Conservation (phyloP, 495 filamentous ascomycete species). For the Hypoxylon subgilvum region DNA sequence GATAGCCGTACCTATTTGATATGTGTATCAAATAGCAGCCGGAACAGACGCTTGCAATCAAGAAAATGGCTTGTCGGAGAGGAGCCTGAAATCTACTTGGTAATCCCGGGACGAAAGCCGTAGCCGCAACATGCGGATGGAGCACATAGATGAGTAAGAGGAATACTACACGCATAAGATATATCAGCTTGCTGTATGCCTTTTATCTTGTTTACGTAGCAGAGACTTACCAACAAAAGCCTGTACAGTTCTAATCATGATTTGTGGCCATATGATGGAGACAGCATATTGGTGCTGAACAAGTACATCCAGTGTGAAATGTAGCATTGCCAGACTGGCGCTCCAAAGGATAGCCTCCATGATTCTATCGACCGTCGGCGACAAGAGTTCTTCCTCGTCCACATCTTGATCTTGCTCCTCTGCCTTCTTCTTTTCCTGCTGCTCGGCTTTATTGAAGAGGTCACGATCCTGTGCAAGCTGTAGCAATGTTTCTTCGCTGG, state of each 20-base stretch:
- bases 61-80: constrained; percentile 67
- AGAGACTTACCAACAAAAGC: constrained; percentile 56
- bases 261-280: constrained; percentile 63
- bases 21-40: constrained; percentile 82
- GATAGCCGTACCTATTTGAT: constrained; percentile 78
- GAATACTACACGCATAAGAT: constrained; percentile 61
- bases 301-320: constrained; percentile 88
- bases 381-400: constrained; percentile 40
- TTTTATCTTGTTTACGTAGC: constrained; percentile 1
- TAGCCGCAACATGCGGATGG: constrained; percentile 58
- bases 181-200: constrained; percentile 24
- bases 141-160: constrained; percentile 65
- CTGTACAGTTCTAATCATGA: constrained; percentile 59
- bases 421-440: constrained; percentile 38
- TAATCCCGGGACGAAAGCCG: constrained; percentile 51
- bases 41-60: constrained; percentile 55
- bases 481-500: constrained; percentile 65
- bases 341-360: constrained; percentile 71
- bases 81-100: constrained; percentile 51
- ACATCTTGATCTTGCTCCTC: constrained; percentile 44
- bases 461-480: constrained; percentile 66
- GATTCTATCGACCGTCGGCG: constrained; percentile 56
- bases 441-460: constrained; percentile 52
- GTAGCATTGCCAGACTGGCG: constrained; percentile 75
- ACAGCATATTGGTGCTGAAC: constrained; percentile 88